Base-by-base conservation (phyloP, 2,329 filamentous ascomycete species). In the Dactylellina sp. region DNA sequence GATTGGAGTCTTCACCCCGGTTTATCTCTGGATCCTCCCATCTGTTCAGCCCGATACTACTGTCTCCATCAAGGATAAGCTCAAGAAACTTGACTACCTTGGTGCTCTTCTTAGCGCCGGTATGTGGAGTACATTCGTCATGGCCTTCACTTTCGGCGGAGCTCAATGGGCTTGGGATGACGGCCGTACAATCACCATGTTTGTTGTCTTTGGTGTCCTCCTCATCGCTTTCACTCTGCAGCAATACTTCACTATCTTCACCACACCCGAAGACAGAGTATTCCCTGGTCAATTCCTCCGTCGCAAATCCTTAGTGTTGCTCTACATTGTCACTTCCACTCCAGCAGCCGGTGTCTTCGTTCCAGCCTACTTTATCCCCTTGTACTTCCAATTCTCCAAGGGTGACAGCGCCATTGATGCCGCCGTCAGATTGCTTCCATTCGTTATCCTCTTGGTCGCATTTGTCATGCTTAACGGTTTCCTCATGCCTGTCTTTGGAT, bases 121-220 rank as follows among this genome's bases (percentile, higher is more conserved):
- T 1, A 80, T 81, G n/a, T 82, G 83, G 40, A 77, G 81, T 0
- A 79, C 79, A 6, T 75, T 84, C 32, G 79, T 85, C 24, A 82
- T 88, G 79, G 84, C 82, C 1, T 82, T 87, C 68, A 81, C 81
- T 61, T 85, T 87, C 46, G 86, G 84, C 7, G 86, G 86, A 0
- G 79, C 80, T 0, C 39, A 82, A 6, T 88, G 83, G 59, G 76
- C 80, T 0, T 89, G 86, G 85, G 77, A 80, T 47, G 81, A 80
- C 2, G 81, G 80, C 0, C 78, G 80, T 0, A 81, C 82, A 18
- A 85, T 88, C 53, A 81, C 81, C 0, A 79, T 84, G 2, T 86
- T 85, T 77, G 80, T 84, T 16, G 77, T 84, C 0, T 84, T 83
- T n/a, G 84, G 80, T 0, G 78, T 84, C 0, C 76, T 84, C 0